Evolutionary conservation across 148 eudicot species (phyloP).

Genomic region (Dysphania ambrosioides): DNA sequence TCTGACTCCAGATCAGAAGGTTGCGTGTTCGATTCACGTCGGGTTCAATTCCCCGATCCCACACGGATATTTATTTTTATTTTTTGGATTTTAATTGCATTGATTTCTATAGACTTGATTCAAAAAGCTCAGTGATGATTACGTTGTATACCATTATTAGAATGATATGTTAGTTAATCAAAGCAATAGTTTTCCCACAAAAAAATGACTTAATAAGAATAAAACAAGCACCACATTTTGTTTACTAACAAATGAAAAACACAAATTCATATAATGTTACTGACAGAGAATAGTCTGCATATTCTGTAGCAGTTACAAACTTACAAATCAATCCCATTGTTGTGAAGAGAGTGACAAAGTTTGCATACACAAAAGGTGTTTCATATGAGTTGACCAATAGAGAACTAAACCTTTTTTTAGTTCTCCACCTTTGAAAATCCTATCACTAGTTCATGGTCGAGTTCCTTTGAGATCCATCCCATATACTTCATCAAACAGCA

Average conservation of each 20-base stretch:
- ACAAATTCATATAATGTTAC: background rate
- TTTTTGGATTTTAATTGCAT: background rate
- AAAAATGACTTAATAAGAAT: too few species aligned
- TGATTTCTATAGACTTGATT: too few species aligned
- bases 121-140: too few species aligned
- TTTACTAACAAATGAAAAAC: background rate
- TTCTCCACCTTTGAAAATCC: background rate
- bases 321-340: background rate
- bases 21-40: conserved; percentile 36
- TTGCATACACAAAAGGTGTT: background rate
- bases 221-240: background rate
- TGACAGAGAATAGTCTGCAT: too few species aligned
- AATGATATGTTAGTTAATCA: too few species aligned
- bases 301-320: too few species aligned
- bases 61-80: background rate
- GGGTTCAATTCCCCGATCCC: conserved; percentile 14
- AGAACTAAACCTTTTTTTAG: background rate
- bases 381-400: background rate
- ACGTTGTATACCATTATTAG: too few species aligned
- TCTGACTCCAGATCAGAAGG: conserved; percentile 37
- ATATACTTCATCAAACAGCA: conserved; percentile 45
- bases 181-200: too few species aligned
- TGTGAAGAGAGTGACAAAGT: conserved; percentile 10
- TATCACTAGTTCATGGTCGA: background rate
- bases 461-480: background rate